Conservation (phyloP, 768 basidiomycete species). For the Termitomyces sp. region DNA sequence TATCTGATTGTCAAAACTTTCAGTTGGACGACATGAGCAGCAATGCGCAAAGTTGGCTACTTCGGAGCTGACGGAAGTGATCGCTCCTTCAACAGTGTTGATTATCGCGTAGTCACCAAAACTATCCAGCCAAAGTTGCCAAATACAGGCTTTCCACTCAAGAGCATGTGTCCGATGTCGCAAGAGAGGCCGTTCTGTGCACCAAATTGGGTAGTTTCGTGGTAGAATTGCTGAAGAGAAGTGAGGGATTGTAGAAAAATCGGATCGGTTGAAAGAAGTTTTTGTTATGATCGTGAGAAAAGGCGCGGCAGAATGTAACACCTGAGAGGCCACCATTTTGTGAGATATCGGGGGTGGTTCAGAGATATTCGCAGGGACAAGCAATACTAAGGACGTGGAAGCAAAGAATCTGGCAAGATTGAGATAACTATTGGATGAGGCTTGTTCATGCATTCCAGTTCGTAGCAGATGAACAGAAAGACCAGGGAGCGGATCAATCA, state of each 20-base stretch:
- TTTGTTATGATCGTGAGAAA: slow-evolving; percentile 18
- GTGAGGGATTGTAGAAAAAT: slow-evolving; percentile 30
- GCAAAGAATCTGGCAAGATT: slow-evolving; percentile 63
- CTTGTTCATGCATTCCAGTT: slow-evolving; percentile 26
- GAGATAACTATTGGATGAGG: slow-evolving; percentile 46
- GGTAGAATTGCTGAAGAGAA: slow-evolving; percentile 41
- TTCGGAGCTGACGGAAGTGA: neutral
- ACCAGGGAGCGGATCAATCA: slow-evolving; percentile 14
- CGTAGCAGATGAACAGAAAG: slow-evolving; percentile 45
- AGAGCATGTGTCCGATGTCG: slow-evolving; percentile 31
- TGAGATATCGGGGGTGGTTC: slow-evolving; percentile 16
- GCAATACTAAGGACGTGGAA: slow-evolving; percentile 35
- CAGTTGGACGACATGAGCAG: slow-evolving; percentile 1
- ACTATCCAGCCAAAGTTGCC: slow-evolving; percentile 56
- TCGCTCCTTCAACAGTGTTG: slow-evolving; percentile 14
- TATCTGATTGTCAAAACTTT: neutral
- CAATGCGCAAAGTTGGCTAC: neutral
- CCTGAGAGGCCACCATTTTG: slow-evolving; percentile 7
- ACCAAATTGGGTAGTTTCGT: slow-evolving; percentile 49
- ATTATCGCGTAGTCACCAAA: slow-evolving; percentile 32
- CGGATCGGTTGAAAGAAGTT: slow-evolving; percentile 15
- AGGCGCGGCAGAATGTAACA: slow-evolving; percentile 4
- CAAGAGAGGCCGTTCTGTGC: slow-evolving; percentile 50
- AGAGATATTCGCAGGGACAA: slow-evolving; percentile 45
- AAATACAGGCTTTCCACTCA: slow-evolving; percentile 64